Percentiles rank a stretch among this genome's conserved stretches.
Conservation (phyloP, 192 early-diverging fungal genomes). For the Piromyces finnis region DNA sequence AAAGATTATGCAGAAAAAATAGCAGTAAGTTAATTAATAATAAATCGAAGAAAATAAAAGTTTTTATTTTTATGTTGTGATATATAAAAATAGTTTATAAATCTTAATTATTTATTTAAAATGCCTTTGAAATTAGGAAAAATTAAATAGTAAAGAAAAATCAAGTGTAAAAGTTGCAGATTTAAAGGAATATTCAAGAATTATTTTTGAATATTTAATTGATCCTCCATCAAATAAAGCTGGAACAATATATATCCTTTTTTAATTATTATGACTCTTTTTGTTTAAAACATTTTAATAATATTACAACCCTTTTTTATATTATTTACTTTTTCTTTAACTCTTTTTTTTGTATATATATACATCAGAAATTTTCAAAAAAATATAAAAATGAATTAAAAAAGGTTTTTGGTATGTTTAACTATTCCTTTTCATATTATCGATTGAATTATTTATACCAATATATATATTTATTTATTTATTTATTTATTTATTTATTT, state of each 20-base stretch:
- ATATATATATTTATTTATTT: too few relatives aligned
- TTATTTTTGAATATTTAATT: not conserved
- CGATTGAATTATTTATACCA: too few relatives aligned
- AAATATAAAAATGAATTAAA: not conserved
- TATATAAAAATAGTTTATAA: too few relatives aligned
- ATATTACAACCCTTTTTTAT: not conserved
- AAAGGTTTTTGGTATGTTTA: not conserved
- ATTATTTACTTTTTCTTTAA: not conserved
- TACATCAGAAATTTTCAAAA: not conserved
- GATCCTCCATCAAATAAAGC: not conserved
- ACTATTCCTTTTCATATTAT: too few relatives aligned
- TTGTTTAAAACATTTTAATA: too few relatives aligned
- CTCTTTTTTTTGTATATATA: too few relatives aligned
- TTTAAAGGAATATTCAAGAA: not conserved
- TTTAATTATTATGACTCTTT: not conserved
- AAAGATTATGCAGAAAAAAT: conserved; percentile 45
- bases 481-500: too few relatives aligned
- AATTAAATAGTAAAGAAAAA: not conserved
- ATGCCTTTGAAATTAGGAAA: not conserved
- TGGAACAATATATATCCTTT: not conserved
- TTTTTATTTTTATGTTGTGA: too few relatives aligned
- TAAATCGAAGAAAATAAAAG: too few relatives aligned
- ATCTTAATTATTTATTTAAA: too few relatives aligned
- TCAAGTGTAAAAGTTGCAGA: not conserved
- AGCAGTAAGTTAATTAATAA: conserved; percentile 12